phyloP scores from a whole-genome alignment of 1,284 basidiomycete genomes.

The Singerocomus inundabilis region DNA sequence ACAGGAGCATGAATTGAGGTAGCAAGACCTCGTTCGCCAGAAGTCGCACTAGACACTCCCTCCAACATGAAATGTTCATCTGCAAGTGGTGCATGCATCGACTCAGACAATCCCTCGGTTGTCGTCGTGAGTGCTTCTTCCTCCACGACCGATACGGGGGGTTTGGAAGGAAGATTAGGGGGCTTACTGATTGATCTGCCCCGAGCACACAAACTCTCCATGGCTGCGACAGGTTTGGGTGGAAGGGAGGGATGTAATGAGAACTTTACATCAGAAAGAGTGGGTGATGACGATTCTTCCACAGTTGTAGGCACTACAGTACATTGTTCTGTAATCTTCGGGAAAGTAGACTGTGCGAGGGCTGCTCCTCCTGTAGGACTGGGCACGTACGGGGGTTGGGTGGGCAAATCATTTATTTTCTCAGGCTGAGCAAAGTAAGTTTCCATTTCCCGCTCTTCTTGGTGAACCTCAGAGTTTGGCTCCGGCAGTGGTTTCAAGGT shows the following conservation, averaged over 20 bases:
- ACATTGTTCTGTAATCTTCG: slow-evolving; percentile 9
- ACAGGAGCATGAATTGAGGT: slow-evolving; percentile 52
- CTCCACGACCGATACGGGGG: slow-evolving; percentile 2
- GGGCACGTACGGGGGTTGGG: slow-evolving; percentile 10
- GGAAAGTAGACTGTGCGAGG: background rate
- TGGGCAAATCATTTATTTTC: slow-evolving; percentile 7
- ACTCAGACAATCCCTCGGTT: slow-evolving; percentile 25
- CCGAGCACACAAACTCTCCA: slow-evolving; percentile 22
- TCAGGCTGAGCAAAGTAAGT: slow-evolving; percentile 15
- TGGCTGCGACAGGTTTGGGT: slow-evolving; percentile 41
- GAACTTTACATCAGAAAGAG: slow-evolving; percentile 16
- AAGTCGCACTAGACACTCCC: slow-evolving; percentile 15
- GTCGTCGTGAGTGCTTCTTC: slow-evolving; percentile 15
- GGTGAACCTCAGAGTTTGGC: slow-evolving; percentile 24
- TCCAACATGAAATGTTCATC: slow-evolving; percentile 19
- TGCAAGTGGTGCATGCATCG: slow-evolving; percentile 26
- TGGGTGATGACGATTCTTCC: slow-evolving; percentile 12
- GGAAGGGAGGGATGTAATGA: slow-evolving; percentile 50
- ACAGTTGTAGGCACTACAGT: background rate
- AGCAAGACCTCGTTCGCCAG: slow-evolving; percentile 31
- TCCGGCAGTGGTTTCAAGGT: slow-evolving; percentile 64
- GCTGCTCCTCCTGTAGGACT: slow-evolving; percentile 3
- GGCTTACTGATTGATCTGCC: slow-evolving; percentile 16
- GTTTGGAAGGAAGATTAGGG: slow-evolving; percentile 19
- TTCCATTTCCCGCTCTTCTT: slow-evolving; percentile 24